Evolutionary conservation across 768 basidiomycete species (phyloP), one percentile per base, ranked within the genome.

Genomic region (Leccinum uliginosum): DNA sequence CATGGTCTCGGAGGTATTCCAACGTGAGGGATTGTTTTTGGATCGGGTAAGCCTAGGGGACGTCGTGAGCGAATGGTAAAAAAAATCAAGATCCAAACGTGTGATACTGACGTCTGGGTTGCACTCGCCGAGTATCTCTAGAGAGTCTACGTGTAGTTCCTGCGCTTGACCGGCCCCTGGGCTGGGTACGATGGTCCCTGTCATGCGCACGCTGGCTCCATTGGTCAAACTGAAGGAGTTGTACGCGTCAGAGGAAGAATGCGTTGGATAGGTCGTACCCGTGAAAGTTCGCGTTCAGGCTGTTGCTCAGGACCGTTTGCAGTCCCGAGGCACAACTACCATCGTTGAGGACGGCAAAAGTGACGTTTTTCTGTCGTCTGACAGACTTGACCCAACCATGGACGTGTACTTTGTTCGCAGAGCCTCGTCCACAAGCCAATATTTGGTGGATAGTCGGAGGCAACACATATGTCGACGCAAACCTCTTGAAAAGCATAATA

Each of bases 351-450:
- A 87, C 83, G 12, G 85, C 87, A 67, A 97, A 98, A 3, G 91
- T 80, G n/a, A 93, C 79, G 51, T 85, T 85, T 76, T 96, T 96
- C 74, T 96, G 93, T 43, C 84, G 81, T 43, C 93, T 80, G 40
- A 95, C 80, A 2, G 89, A 91, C 63, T 87, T 87, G 55, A 98
- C 78, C 91, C 92, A 96, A 51, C 91, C 94, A 44, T 85, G 83
- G 10, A 95, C 79, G 21, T 73, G 60, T 8, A 77, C 63, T 11
- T 65, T 60, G 21, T n/a, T 50, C 1, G 56, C n/a, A 8, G 57
- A 19, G 14, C 54, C 59, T 34, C 29, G 55, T 19, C 56, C 55
- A 6, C 63, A 63, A 5, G 68, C 56, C 17, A 78, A 68, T 19
- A 78, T 66, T 62, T 78, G 76, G 51, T 74, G 72, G 19, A 72